phyloP scores from a whole-genome alignment of 306 rosid genomes.

The Biancaea sappan region DNA sequence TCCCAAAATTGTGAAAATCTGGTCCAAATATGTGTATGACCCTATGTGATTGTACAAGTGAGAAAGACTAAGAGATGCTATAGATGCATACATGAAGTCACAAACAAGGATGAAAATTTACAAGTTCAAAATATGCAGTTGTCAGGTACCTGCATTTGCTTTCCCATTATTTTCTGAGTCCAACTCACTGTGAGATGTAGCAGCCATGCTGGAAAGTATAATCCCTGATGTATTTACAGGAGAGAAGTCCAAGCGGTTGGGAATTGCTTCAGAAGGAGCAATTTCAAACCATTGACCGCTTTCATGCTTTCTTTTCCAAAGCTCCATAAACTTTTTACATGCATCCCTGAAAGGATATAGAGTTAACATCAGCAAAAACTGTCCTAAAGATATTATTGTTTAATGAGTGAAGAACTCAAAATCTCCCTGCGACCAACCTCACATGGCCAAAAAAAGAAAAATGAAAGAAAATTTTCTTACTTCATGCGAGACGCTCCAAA shows the following conservation, averaged over 20 bases:
- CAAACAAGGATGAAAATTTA: slow-evolving; percentile 11
- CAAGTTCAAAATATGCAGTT: slow-evolving; percentile 15
- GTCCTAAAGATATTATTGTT: slow-evolving; percentile 22
- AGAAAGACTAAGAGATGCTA: neutral
- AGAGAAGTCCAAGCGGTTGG: slow-evolving; percentile 63
- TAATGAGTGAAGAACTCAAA: slow-evolving; percentile 35
- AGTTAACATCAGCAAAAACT: slow-evolving; percentile 26
- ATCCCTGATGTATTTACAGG: slow-evolving; percentile 68
- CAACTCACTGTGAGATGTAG: slow-evolving; percentile 52
- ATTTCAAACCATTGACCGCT: slow-evolving; percentile 97
- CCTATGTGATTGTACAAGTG: slow-evolving; percentile 4
- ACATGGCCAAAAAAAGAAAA: slow-evolving; percentile 9
- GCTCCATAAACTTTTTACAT: slow-evolving; percentile 69
- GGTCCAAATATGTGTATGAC: slow-evolving; percentile 26
- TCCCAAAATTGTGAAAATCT: neutral
- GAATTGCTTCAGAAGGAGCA: slow-evolving; percentile 79
- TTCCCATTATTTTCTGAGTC: slow-evolving; percentile 58
- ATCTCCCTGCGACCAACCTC: slow-evolving; percentile 15
- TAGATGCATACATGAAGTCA: slow-evolving; percentile 6
- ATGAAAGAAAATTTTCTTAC: slow-evolving; percentile 49
- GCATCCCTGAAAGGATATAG: slow-evolving; percentile 69
- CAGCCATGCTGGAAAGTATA: slow-evolving; percentile 60
- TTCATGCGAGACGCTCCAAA: slow-evolving; percentile 92
- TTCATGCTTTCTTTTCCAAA: slow-evolving; percentile 97
- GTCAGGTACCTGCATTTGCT: slow-evolving; percentile 59